Evolutionary conservation across 2,329 filamentous ascomycete species (phyloP), one percentile per base, ranked within the genome.

Genomic region (Fusarium sp.): DNA sequence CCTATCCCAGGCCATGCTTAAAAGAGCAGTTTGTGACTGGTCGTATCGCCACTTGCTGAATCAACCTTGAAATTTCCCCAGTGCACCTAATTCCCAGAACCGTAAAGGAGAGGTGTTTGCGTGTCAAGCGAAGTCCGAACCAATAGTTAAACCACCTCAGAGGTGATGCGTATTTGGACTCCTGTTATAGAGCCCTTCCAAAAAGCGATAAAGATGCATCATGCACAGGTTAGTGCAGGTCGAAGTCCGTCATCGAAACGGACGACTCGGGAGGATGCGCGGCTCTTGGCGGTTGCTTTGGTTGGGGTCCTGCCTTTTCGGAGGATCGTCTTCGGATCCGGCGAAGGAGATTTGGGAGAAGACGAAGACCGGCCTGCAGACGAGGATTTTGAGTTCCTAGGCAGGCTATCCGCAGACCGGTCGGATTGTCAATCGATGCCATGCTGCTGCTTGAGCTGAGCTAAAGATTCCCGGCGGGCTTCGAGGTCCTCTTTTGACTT

Each of bases 381-480:
- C 84, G 81, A 82, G 80, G 84, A 83, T 78, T 78, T 73, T 77
- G 80, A 81, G 80, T 86, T 81, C 79, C 82, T 81, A 76, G 78
- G 81, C 82, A 82, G 82, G 81, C 80, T 83, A 81, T 88, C 89
- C 83, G 84, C 87, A 89, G 89, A 86, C 90, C 90, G 90, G 90
- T 92, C 90, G 88, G 88, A 90, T 90, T 90, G 90, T 96, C 94
- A 99, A 92, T 98, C 96, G 89, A 98, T 98, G 83, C 95, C 96
- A 85, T 99, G 95, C 85, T 98, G 94, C 83, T 93, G 91, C 88
- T 99, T 99, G 87, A 98, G 92, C 87, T 94, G 93, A 90, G 97
- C 96, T 93, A 99, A 91, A 88, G 96, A 96, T 84, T 97, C 94
- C 86, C 96, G 94, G 86, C 96, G 94, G 80, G 94, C 92, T 81